Base-by-base conservation (phyloP, 352 stramenopile genomes). In the Phytophthora agathidicida region DNA sequence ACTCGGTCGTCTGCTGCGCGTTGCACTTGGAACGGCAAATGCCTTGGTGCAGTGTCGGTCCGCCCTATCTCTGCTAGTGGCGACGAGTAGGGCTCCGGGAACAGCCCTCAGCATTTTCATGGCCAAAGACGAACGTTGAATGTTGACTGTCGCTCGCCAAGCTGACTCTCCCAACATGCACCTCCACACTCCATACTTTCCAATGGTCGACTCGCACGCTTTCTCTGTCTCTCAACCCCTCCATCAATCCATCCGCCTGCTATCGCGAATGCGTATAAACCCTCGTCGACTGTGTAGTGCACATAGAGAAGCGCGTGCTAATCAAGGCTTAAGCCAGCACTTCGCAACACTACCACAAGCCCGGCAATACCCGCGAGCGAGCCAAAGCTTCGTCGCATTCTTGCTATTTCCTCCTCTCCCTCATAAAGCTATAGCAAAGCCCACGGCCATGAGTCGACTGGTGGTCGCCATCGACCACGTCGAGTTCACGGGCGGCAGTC, bases 381-480 rank as follows among this genome's bases (percentile, higher is more conserved):
- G n/a, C n/a, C n/a, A 37, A 22, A 47, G 24, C 39, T 13, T 20
- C 42, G 43, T 41, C 19, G 5, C 44, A 52, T 42, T 52, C 30
- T 11, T 17, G 24, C 28, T 52, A 41, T 41, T 52, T 20, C n/a
- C n/a, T n/a, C n/a, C n/a, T n/a, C n/a, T n/a, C n/a, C n/a, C n/a
- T n/a, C n/a, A n/a, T n/a, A n/a, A n/a, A n/a, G n/a, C n/a, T n/a
- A n/a, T n/a, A n/a, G n/a, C n/a, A n/a, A n/a, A n/a, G n/a, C n/a
- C n/a, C n/a, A n/a, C 31, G 10, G 7, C 14, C 27, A 92, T 92
- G 83, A 90, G 83, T 67, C 77, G 77, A 32, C 74, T 92, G 37
- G 76, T 88, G 46, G 83, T 92, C 28, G 65, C 80, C 49, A 88
- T 92, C 60, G 76, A 73, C 45, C 83, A 90, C 60, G 80, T 90